Conservation (phyloP, 108 stramenopile species). For the Mayamaea pseudoterrestris region DNA sequence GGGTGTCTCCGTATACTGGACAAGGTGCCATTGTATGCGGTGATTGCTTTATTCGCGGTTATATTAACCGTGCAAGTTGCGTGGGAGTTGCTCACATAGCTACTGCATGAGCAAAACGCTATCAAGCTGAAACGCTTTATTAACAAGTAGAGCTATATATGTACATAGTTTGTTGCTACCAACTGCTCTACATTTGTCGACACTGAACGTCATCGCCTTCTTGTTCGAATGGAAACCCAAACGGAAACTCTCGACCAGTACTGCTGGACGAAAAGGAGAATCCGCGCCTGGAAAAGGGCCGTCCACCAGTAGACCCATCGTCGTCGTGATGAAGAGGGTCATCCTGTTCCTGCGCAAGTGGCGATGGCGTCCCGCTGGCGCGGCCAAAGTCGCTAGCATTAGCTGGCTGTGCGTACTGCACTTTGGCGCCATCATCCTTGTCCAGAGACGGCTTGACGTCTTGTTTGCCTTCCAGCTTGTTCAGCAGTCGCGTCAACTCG, state of each 20-base stretch:
- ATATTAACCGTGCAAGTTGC: conserved; percentile 27
- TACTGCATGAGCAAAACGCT: no score
- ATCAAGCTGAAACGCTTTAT: no score
- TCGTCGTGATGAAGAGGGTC: conserved; percentile 1
- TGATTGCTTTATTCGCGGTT: conserved; percentile 45
- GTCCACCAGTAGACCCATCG: conserved; percentile 2
- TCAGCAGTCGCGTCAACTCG: conserved; percentile 29
- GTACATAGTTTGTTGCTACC: neutral
- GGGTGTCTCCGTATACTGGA: conserved; percentile 35
- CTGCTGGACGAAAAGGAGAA: no score
- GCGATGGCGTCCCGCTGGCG: conserved; percentile 4
- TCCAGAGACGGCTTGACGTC: neutral
- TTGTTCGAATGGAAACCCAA: conserved; percentile 2
- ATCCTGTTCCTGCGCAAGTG: neutral
- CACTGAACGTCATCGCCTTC: conserved; percentile 7
- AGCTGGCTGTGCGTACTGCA: neutral
- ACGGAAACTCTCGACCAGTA: no score
- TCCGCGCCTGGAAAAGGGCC: no score
- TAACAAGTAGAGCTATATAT: no score
- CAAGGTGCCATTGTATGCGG: conserved; percentile 41
- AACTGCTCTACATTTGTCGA: conserved; percentile 10
- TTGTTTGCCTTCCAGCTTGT: conserved; percentile 51
- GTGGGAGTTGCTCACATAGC: no score
- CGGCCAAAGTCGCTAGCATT: conserved; percentile 4
- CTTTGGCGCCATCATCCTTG: neutral